Evolutionary conservation across 208 protist genomes (phyloP).

Genomic region (Borovskyia barvae): DNA sequence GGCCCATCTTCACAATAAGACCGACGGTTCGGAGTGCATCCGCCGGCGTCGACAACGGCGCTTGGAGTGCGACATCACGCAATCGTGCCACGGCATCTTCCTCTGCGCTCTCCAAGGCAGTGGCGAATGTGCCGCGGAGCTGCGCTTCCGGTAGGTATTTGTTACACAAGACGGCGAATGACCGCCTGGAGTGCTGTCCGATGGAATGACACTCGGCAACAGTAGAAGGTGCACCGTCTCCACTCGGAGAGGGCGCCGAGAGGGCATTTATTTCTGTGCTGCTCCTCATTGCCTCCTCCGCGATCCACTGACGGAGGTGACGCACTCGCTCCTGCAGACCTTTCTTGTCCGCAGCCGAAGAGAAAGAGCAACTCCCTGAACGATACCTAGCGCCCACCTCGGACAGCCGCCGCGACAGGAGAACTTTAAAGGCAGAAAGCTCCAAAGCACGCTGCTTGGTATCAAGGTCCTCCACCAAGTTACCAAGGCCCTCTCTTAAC

Average conservation of each 20-base stretch:
- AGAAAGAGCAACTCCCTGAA: neutral
- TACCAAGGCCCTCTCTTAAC: neutral
- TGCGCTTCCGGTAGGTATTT: conserved; percentile 1
- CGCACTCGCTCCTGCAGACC: neutral
- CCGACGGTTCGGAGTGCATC: conserved; percentile 19
- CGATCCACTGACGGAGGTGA: conserved; percentile 17
- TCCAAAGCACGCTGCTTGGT: neutral
- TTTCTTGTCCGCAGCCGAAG: neutral
- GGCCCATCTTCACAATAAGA: conserved; percentile 41
- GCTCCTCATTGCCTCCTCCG: conserved; percentile 2
- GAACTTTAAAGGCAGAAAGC: conserved; percentile 8
- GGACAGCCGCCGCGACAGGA: conserved; percentile 8
- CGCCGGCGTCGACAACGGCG: neutral
- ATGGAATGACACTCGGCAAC: neutral
- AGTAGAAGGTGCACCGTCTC: neutral
- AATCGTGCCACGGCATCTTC: conserved; percentile 1
- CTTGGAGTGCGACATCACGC: neutral
- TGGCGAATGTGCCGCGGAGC: conserved; percentile 13
- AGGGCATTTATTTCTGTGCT: neutral
- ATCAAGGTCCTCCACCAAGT: neutral
- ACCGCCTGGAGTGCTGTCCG: neutral
- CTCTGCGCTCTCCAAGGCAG: conserved; percentile 1
- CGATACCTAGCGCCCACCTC: conserved; percentile 5
- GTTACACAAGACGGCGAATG: conserved; percentile 4
- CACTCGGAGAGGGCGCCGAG: neutral